These are phyloP conservation scores for Salix viminalis DNA, from an alignment of 345 rosid genomes.

Conservation along the genomic window DNA sequence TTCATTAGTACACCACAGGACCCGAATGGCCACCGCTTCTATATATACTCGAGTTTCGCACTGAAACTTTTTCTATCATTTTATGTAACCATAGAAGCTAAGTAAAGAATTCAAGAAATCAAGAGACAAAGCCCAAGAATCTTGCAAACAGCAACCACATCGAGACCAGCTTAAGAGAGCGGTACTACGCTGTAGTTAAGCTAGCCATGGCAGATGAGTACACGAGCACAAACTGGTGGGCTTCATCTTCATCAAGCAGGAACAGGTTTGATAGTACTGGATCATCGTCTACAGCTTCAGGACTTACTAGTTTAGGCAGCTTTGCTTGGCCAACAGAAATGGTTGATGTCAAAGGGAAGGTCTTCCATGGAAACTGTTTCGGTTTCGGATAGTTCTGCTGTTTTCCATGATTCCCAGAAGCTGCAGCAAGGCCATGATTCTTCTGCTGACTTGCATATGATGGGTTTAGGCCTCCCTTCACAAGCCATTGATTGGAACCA, in stretches of 20 bases:
- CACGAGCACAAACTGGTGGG: conserved; percentile 62
- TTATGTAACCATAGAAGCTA: conserved; percentile 27
- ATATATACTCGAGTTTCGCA: conserved; percentile 28
- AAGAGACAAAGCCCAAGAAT: not conserved
- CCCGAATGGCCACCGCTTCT: not conserved
- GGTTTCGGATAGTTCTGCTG: conserved; percentile 42
- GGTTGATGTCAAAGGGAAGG: conserved; percentile 42
- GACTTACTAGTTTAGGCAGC: conserved; percentile 39
- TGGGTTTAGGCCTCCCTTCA: conserved; percentile 83
- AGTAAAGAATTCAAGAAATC: not conserved
- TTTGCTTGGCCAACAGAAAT: conserved; percentile 56
- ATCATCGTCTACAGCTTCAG: conserved; percentile 56
- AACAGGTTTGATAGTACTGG: conserved; percentile 37
- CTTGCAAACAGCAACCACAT: not conserved
- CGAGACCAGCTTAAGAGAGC: not conserved
- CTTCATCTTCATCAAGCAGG: conserved; percentile 49
- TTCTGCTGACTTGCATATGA: conserved; percentile 57
- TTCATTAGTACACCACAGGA: not conserved
- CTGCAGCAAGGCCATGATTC: conserved; percentile 31
- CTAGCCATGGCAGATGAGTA: conserved; percentile 60
- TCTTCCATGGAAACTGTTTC: conserved; percentile 58
- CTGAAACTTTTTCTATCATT: conserved; percentile 46
- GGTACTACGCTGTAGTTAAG: not conserved
- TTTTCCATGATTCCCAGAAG: conserved; percentile 48
- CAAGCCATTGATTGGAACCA: conserved; percentile 86